phyloP scores from a whole-genome alignment of 2,329 filamentous ascomycete genomes.

The Thyridium curvatum region DNA sequence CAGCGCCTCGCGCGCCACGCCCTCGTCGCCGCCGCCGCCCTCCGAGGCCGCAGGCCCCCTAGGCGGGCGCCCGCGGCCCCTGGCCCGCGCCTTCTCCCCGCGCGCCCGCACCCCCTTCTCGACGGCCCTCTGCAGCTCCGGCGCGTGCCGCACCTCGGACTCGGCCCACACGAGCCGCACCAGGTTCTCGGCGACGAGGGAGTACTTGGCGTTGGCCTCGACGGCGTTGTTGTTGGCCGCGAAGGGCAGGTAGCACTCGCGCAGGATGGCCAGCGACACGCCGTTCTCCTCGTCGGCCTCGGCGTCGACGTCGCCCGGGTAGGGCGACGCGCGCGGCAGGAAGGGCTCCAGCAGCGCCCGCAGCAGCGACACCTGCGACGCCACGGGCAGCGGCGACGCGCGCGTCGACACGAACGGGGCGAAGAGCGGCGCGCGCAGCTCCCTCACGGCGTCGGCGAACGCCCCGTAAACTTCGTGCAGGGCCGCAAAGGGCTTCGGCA shows the following conservation, averaged over 20 bases:
- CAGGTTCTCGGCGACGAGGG: slow-evolving; percentile 60
- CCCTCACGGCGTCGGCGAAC: slow-evolving; percentile 49
- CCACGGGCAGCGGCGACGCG: slow-evolving; percentile 23
- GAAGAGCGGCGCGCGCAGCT: slow-evolving; percentile 53
- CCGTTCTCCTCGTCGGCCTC: slow-evolving; percentile 27
- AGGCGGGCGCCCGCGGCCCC: slow-evolving; percentile 21
- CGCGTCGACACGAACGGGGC: slow-evolving; percentile 43
- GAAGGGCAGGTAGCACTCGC: slow-evolving; percentile 58
- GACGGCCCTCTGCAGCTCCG: slow-evolving; percentile 30
- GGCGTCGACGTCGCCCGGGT: slow-evolving; percentile 33
- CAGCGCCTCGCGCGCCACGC: slow-evolving; percentile 34
- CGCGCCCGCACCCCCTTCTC: slow-evolving; percentile 42
- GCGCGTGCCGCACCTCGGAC: slow-evolving; percentile 25
- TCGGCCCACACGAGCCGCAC: slow-evolving; percentile 44
- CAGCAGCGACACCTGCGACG: slow-evolving; percentile 29
- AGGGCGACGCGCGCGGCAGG: slow-evolving; percentile 33
- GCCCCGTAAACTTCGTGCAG: slow-evolving; percentile 52
- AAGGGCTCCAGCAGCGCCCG: slow-evolving; percentile 37
- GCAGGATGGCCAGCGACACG: slow-evolving; percentile 39
- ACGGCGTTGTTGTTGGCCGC: slow-evolving; percentile 54
- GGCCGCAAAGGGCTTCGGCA: slow-evolving; percentile 31
- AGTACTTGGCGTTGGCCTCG: slow-evolving; percentile 68
- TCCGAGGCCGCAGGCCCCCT: too few relatives aligned
- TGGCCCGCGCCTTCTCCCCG: slow-evolving; percentile 37
- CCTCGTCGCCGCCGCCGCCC: slow-evolving; percentile 26